phyloP scores from a whole-genome alignment of 2,329 filamentous ascomycete species.

The Fusarium sp. region DNA sequence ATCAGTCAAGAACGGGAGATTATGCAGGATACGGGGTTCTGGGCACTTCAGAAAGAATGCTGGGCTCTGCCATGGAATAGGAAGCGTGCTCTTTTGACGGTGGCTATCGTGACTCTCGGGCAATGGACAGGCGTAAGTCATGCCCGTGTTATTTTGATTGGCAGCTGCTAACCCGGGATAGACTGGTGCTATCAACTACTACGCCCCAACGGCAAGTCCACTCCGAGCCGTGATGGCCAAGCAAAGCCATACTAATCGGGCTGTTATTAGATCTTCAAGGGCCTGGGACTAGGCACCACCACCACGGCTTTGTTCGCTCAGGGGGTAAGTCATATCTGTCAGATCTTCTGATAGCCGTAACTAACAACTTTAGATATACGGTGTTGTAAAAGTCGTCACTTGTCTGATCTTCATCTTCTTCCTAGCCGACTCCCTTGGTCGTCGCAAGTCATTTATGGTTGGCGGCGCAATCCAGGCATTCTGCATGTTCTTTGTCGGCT shows the following conservation, averaged over 20 bases:
- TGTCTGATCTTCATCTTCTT: slow-evolving; percentile 73
- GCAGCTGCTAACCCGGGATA: neutral
- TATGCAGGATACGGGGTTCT: slow-evolving; percentile 42
- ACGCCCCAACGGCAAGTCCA: slow-evolving; percentile 61
- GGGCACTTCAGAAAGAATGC: slow-evolving; percentile 41
- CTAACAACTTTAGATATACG: slow-evolving; percentile 58
- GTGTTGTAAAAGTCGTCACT: slow-evolving; percentile 74
- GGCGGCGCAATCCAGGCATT: slow-evolving; percentile 47
- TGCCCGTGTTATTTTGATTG: neutral
- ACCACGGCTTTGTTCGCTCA: slow-evolving; percentile 74
- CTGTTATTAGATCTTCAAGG: slow-evolving; percentile 64
- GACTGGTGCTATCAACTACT: slow-evolving; percentile 64
- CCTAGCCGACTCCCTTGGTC: slow-evolving; percentile 73
- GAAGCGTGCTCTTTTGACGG: slow-evolving; percentile 43
- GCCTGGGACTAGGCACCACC: slow-evolving; percentile 66
- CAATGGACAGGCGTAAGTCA: slow-evolving; percentile 49
- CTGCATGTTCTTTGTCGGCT: slow-evolving; percentile 71
- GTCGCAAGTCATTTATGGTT: slow-evolving; percentile 57
- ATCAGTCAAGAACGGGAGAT: slow-evolving; percentile 41
- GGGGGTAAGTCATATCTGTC: slow-evolving; percentile 58
- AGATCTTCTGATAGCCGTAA: accelerated
- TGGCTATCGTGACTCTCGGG: slow-evolving; percentile 44
- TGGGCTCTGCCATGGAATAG: slow-evolving; percentile 40
- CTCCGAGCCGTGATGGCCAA: accelerated
- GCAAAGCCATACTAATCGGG: neutral